A percentile compares a stretch with the other conserved stretches of the same genome.
Evolutionary conservation across 1,139 yeast genomes (phyloP).

Genomic region (Kurtzmaniella natalensis): DNA sequence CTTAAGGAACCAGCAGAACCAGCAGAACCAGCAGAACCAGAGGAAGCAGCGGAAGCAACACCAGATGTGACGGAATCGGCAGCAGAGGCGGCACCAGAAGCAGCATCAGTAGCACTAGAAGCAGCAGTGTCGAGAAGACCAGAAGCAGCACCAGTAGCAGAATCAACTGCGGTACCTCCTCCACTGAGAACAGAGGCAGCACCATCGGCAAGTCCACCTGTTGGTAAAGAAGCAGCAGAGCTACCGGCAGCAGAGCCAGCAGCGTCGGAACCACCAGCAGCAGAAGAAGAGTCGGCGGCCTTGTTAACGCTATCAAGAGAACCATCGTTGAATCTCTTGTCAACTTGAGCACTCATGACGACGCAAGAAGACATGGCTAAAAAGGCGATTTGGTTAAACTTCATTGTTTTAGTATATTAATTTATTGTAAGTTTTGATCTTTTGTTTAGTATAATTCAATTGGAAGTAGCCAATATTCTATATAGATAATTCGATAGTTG

Average conservation of each 20-base stretch:
- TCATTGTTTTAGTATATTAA: conserved; percentile 15
- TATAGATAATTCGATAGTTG: too few species aligned
- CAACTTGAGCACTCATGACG: conserved; percentile 11
- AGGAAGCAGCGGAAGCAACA: conserved; percentile 5
- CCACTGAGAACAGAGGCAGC: conserved; percentile 7
- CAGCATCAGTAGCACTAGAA: conserved; percentile 11
- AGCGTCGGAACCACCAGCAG: conserved; percentile 7
- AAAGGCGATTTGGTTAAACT: conserved; percentile 13
- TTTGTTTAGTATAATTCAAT: too few species aligned
- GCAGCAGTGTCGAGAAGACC: conserved; percentile 10
- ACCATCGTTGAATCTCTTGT: conserved; percentile 8
- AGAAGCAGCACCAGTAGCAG: conserved; percentile 12
- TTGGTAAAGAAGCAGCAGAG: conserved; percentile 2
- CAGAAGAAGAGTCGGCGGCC: too few species aligned
- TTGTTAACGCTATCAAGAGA: too few species aligned
- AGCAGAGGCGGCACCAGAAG: conserved; percentile 9
- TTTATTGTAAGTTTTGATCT: conserved; percentile 1
- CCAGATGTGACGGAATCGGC: conserved; percentile 10
- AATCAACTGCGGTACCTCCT: conserved; percentile 9
- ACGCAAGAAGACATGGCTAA: conserved; percentile 12
- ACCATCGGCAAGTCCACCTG: conserved; percentile 3
- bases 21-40: conserved; percentile 6
- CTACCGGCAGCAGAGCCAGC: conserved; percentile 5
- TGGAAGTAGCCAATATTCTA: too few species aligned
- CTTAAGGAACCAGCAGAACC: conserved; percentile 5